Conservation (phyloP, 78 protist species). For the Emiliania huxleyi region DNA sequence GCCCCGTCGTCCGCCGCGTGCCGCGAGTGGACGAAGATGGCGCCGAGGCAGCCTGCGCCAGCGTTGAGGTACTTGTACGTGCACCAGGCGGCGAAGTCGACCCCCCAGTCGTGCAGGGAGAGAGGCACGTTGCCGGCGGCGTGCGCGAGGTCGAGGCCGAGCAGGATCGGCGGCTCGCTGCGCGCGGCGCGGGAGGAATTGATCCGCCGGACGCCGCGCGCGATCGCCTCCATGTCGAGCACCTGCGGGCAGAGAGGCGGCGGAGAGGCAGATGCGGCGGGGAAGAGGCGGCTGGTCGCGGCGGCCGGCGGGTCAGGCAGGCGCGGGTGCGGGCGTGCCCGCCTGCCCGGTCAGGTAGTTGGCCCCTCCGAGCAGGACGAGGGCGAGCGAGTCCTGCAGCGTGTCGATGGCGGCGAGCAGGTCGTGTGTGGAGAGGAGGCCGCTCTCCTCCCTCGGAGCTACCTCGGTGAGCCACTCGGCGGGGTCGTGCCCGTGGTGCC, state of each 20-base stretch:
- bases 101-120: conserved; percentile 86
- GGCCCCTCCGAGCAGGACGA: conserved; percentile 48
- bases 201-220: background rate
- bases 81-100: conserved; percentile 93
- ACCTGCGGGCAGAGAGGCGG: no score
- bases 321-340: no score
- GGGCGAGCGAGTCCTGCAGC: conserved; percentile 47
- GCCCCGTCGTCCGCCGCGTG: no score
- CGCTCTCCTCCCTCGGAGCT: conserved; percentile 52
- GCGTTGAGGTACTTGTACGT: conserved; percentile 88
- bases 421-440: conserved; percentile 49
- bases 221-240: conserved; percentile 74
- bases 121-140: conserved; percentile 87
- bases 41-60: conserved; percentile 90
- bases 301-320: no score
- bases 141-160: conserved; percentile 91
- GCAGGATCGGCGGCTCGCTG: conserved; percentile 4
- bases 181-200: conserved; percentile 14
- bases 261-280: no score
- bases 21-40: conserved; percentile 74
- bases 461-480: conserved; percentile 49
- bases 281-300: no score
- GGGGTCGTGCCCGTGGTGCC: conserved; percentile 65
- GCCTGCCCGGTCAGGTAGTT: conserved; percentile 44
- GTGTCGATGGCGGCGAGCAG: conserved; percentile 39